Conservation (phyloP, 257 asterid genomes). For the Gentiana dahurica region DNA sequence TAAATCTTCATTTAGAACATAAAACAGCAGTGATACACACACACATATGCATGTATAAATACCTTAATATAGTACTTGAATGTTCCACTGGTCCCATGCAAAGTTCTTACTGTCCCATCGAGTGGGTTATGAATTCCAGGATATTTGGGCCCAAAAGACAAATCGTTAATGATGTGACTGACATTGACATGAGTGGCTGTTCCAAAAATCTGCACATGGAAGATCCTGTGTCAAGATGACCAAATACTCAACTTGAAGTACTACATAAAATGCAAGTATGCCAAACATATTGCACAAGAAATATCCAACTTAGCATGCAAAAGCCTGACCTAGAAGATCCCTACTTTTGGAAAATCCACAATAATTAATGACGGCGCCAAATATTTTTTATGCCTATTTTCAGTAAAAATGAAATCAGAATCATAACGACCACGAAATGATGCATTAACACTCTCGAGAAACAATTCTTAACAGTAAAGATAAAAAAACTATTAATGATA, state of each 20-base stretch:
- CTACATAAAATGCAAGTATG: background rate
- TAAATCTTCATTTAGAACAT: background rate
- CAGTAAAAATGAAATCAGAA: background rate
- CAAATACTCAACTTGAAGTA: background rate
- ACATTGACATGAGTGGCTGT: constrained; percentile 85
- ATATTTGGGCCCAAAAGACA: constrained; percentile 94
- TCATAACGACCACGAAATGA: too few species aligned
- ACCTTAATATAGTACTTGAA: constrained; percentile 99
- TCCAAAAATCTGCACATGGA: constrained; percentile 68
- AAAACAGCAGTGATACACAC: background rate
- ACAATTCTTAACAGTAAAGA: too few species aligned
- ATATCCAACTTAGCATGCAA: background rate
- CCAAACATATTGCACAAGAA: background rate
- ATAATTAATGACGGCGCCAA: too few species aligned
- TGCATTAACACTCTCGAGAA: too few species aligned
- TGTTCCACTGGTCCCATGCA: constrained; percentile 87
- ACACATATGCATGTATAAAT: background rate
- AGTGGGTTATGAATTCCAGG: constrained; percentile 98
- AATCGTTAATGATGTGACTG: constrained; percentile 87
- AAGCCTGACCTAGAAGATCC: background rate
- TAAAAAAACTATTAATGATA: too few species aligned
- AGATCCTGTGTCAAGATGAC: constrained; percentile 5
- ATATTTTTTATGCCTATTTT: background rate
- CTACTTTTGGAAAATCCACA: background rate
- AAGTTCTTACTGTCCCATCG: constrained; percentile 72